phyloP scores from a whole-genome alignment of 768 basidiomycete species.

The Termitomyces sp. region DNA sequence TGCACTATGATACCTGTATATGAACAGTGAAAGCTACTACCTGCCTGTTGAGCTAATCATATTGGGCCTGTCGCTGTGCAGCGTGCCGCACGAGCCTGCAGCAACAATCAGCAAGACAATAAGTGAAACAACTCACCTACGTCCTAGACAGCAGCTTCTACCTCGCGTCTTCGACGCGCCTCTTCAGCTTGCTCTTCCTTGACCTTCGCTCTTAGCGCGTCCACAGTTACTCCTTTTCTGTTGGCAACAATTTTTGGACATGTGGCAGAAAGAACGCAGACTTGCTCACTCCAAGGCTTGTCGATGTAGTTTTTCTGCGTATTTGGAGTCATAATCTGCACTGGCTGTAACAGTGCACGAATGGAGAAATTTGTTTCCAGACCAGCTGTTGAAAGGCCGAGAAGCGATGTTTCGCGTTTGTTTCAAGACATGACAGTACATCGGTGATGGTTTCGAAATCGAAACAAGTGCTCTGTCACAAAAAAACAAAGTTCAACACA shows the following conservation, averaged over 20 bases:
- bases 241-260: slow-evolving; percentile 9
- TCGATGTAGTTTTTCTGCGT: slow-evolving; percentile 63
- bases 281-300: slow-evolving; percentile 41
- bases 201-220: slow-evolving; percentile 29
- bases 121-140: no score
- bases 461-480: no score
- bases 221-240: slow-evolving; percentile 40
- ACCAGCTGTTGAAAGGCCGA: background rate
- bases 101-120: no score
- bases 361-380: background rate
- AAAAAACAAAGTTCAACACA: no score
- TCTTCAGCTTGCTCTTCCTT: slow-evolving; percentile 27
- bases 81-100: no score
- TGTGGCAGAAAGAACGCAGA: slow-evolving; percentile 7
- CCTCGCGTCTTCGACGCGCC: slow-evolving; percentile 15
- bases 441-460: background rate
- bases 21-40: no score
- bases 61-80: no score
- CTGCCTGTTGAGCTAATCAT: no score
- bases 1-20: no score
- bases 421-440: slow-evolving; percentile 8
- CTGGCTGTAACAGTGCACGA: slow-evolving; percentile 5
- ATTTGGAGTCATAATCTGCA: slow-evolving; percentile 40
- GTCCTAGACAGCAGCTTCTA: slow-evolving; percentile 2
- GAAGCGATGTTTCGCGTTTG: background rate